phyloP scores from a whole-genome alignment of 2,329 filamentous ascomycete species.

The Ophiostoma piceae region DNA sequence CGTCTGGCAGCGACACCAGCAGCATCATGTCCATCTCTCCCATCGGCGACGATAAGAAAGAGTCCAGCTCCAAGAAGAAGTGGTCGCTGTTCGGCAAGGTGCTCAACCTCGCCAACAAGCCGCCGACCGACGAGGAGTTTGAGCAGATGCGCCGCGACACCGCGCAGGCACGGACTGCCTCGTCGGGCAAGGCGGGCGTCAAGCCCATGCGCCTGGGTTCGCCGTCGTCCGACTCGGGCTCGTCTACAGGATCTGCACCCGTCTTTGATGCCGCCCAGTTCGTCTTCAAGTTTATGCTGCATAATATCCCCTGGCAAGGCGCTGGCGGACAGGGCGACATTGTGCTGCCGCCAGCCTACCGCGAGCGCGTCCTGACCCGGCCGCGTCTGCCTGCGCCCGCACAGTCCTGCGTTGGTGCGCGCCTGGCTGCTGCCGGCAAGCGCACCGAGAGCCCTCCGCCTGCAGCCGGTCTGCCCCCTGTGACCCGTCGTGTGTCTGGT shows the following conservation, averaged over 20 bases:
- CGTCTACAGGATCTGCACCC: constrained; percentile 52
- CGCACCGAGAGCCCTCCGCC: constrained; percentile 39
- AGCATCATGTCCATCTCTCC: not conserved
- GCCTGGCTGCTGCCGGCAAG: constrained; percentile 29
- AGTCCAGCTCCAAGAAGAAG: constrained; percentile 46
- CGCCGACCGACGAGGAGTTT: constrained; percentile 41
- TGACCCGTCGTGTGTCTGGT: constrained; percentile 47
- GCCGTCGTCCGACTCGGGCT: constrained; percentile 44
- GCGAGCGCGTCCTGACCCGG: constrained; percentile 58
- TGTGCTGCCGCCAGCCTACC: constrained; percentile 45
- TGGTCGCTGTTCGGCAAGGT: constrained; percentile 63
- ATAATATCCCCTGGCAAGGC: constrained; percentile 37
- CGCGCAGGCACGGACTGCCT: constrained; percentile 39
- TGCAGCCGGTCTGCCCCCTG: constrained; percentile 38
- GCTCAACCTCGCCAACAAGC: constrained; percentile 42
- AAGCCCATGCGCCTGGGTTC: constrained; percentile 36
- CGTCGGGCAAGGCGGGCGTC: constrained; percentile 30
- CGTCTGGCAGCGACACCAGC: constrained; percentile 27
- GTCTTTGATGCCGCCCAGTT: constrained; percentile 53
- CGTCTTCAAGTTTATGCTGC: constrained; percentile 69
- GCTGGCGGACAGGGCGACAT: constrained; percentile 41
- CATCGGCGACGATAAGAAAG: constrained; percentile 26
- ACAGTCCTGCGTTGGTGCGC: constrained; percentile 54
- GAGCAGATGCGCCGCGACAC: constrained; percentile 48
- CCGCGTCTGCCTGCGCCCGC: constrained; percentile 67